A percentile compares a stretch with the other conserved stretches of the same genome.
Conservation (phyloP, 1,139 yeast genomes). For the Sugiyamaella sp. region DNA sequence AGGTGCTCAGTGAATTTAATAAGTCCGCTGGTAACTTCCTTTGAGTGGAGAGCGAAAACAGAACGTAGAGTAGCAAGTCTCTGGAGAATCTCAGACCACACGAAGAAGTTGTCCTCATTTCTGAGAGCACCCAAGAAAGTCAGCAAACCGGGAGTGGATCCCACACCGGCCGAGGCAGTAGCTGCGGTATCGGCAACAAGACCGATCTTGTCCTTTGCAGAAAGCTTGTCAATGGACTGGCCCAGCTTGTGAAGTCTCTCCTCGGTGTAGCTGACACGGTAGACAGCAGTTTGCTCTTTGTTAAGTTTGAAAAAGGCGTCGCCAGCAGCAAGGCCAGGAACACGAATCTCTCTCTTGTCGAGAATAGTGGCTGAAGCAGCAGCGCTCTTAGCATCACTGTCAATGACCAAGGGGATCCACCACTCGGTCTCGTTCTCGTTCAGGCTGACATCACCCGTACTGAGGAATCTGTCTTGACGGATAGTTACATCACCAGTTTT, state of each 20-base stretch:
- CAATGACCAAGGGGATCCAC: conserved; percentile 71
- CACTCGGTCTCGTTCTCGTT: conserved; percentile 58
- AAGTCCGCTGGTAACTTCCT: conserved; percentile 44
- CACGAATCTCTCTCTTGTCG: conserved; percentile 31
- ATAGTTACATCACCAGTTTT: conserved; percentile 44
- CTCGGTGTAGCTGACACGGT: conserved; percentile 65
- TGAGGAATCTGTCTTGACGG: conserved; percentile 58
- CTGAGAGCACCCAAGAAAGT: conserved; percentile 50
- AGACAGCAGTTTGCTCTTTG: conserved; percentile 63
- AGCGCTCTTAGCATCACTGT: conserved; percentile 34
- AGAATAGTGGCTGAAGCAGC: conserved; percentile 26
- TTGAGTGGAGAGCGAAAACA: conserved; percentile 53
- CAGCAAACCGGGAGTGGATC: conserved; percentile 55
- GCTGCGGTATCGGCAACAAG: conserved; percentile 65
- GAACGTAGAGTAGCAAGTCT: conserved; percentile 50
- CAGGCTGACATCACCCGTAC: conserved; percentile 56
- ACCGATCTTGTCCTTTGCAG: conserved; percentile 66
- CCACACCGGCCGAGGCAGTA: conserved; percentile 62
- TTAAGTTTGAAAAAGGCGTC: conserved; percentile 56
- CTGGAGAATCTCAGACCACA: conserved; percentile 64
- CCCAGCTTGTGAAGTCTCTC: conserved; percentile 46
- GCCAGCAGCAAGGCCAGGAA: conserved; percentile 35
- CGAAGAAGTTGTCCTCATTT: conserved; percentile 56
- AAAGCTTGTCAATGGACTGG: conserved; percentile 49
- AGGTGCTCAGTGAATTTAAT: conserved; percentile 48